phyloP scores from a whole-genome alignment of 257 asterid genomes.

The Solanum chiquidenum region DNA sequence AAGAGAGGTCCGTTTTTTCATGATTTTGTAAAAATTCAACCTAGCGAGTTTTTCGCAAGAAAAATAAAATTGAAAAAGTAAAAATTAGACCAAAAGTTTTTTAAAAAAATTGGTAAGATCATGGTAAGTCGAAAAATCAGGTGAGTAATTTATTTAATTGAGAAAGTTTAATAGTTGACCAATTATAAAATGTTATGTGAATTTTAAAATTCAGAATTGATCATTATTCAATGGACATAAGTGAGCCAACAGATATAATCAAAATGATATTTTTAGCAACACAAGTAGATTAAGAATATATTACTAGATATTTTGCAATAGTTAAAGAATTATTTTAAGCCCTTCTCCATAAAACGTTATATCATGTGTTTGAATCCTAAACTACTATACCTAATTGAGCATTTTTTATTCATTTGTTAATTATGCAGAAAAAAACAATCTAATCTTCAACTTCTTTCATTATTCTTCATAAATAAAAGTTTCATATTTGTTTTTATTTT shows the following conservation, averaged over 20 bases:
- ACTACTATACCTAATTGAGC: neutral
- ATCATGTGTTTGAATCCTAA: neutral
- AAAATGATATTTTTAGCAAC: neutral
- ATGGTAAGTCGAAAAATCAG: neutral
- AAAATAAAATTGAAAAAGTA: too few species aligned
- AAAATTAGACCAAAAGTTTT: neutral
- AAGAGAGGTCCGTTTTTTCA: neutral
- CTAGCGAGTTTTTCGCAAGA: neutral
- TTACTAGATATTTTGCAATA: neutral
- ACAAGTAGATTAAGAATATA: neutral
- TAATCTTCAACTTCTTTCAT: neutral
- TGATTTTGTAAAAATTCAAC: too few species aligned
- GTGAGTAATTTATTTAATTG: neutral
- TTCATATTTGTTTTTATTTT: neutral
- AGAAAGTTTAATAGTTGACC: neutral
- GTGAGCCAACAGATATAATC: neutral
- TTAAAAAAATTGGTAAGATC: neutral
- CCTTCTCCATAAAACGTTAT: neutral
- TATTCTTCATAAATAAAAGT: neutral
- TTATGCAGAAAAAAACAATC: neutral
- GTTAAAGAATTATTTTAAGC: too few species aligned
- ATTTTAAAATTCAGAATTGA: too few species aligned
- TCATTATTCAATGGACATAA: neutral
- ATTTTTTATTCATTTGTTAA: neutral
- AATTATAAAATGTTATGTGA: neutral